Evolutionary conservation across 352 stramenopile genomes (phyloP), one percentile per base, ranked within the genome.

Genomic region (Phytophthora hibernalis): DNA sequence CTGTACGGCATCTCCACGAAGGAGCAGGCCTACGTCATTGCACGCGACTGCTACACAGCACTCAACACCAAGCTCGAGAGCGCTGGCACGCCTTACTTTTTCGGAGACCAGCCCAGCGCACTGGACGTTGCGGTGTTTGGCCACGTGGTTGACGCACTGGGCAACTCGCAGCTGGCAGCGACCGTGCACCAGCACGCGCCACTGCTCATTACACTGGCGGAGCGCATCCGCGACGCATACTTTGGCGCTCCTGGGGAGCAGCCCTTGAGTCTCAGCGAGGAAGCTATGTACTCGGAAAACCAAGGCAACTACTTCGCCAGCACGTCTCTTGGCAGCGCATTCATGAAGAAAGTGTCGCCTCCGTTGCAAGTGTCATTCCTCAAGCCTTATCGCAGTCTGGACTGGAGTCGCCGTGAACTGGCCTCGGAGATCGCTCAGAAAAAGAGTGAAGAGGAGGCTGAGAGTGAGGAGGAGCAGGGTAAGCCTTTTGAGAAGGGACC

Each of bases 61-160:
- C 77, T 96, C 30, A 95, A 95, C 64, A 76, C 88, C 37, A 92
- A 92, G 72, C 76, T 96, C 18, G 79, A 83, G 40, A 82, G 51
- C n/a, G 72, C 76, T 44, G 63, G 52, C n/a, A 74, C 72, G 24
- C 47, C 54, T 22, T 96, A 82, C 61, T 95, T 93, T 66, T 95
- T 94, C 51, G 87, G 88, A 57, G 61, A 76, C 21, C 69, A 75
- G 15, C 80, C 80, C 0, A 93, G 82, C 54, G 83, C 88, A 26
- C 66, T 96, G 13, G 88, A 96, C 55, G 86, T 91, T 22, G 77
- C 83, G 0, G 84, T 93, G 12, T 94, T 96, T 74, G 88, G 88
- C 22, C 88, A 96, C 70, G 72, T 92, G 47, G 85, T 92, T 28
- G 88, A 96, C 37, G 85, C 85, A 9, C 65, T 96, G 20, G 79